Conservation (phyloP, 805 yeast species). For the Cyberlindnera galapagoensis region DNA sequence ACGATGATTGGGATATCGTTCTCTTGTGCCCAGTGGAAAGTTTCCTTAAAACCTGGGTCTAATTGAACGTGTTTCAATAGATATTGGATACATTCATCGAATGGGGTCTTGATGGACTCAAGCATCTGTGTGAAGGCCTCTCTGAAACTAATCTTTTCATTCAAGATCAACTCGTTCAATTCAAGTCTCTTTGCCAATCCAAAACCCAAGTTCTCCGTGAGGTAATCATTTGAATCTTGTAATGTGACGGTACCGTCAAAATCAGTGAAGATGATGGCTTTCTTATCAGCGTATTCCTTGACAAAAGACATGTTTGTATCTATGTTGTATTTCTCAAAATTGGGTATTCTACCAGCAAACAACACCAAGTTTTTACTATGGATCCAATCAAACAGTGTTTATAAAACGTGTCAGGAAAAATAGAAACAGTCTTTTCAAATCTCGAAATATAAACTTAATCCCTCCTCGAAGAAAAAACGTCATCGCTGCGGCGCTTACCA, state of each 20-base stretch:
- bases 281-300: conserved; percentile 24
- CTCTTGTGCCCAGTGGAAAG: conserved; percentile 71
- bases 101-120: conserved; percentile 67
- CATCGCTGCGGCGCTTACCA: too few species aligned
- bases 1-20: conserved; percentile 78
- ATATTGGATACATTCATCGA: conserved; percentile 72
- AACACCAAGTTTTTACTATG: too few species aligned
- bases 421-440: too few species aligned
- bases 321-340: too few species aligned
- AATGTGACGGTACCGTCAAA: conserved; percentile 97
- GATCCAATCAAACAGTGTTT: too few species aligned
- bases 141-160: conserved; percentile 62
- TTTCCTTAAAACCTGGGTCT: conserved; percentile 85
- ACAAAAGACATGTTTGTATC: conserved; percentile 18
- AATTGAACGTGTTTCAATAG: conserved; percentile 61
- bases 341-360: too few species aligned
- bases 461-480: too few species aligned
- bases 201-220: conserved; percentile 86
- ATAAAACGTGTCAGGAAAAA: too few species aligned
- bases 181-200: conserved; percentile 62
- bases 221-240: conserved; percentile 89
- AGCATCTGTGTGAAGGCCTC: conserved; percentile 85
- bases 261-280: conserved; percentile 90
- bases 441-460: too few species aligned
- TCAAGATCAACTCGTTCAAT: conserved; percentile 66